phyloP scores from a whole-genome alignment of 768 basidiomycete genomes.

The Calocybe indica region DNA sequence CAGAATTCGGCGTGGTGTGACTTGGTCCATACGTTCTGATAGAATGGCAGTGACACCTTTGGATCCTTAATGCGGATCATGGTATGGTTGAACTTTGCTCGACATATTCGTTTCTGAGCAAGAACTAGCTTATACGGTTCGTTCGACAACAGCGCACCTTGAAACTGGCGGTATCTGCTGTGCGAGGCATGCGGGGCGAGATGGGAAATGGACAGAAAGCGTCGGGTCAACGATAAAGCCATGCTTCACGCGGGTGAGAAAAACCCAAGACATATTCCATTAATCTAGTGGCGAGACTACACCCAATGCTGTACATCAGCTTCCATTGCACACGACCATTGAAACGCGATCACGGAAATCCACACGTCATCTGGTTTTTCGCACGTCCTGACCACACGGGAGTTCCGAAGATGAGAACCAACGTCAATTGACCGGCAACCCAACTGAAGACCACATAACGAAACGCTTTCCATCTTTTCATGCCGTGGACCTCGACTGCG shows the following conservation, averaged over 20 bases:
- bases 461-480: constrained; percentile 53
- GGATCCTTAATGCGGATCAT: constrained; percentile 90
- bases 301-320: no score
- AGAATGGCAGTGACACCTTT: constrained; percentile 73
- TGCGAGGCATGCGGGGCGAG: constrained; percentile 48
- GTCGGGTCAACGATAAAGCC: not conserved
- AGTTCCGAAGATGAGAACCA: constrained; percentile 70
- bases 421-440: constrained; percentile 58
- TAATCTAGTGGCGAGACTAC: no score
- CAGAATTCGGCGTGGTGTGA: no score
- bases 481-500: constrained; percentile 65
- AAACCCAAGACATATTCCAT: no score
- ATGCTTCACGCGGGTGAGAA: not conserved
- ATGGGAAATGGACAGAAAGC: not conserved
- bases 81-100: constrained; percentile 69
- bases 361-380: constrained; percentile 44
- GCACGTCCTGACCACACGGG: constrained; percentile 44
- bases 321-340: no score
- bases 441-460: constrained; percentile 70
- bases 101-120: not conserved
- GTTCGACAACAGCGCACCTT: constrained; percentile 28
- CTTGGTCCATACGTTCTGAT: constrained; percentile 49
- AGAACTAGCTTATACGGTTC: not conserved
- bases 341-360: constrained; percentile 20
- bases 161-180: constrained; percentile 59